Evolutionary conservation across 2,329 filamentous ascomycete species (phyloP).

Genomic region (Fusarium sp.): DNA sequence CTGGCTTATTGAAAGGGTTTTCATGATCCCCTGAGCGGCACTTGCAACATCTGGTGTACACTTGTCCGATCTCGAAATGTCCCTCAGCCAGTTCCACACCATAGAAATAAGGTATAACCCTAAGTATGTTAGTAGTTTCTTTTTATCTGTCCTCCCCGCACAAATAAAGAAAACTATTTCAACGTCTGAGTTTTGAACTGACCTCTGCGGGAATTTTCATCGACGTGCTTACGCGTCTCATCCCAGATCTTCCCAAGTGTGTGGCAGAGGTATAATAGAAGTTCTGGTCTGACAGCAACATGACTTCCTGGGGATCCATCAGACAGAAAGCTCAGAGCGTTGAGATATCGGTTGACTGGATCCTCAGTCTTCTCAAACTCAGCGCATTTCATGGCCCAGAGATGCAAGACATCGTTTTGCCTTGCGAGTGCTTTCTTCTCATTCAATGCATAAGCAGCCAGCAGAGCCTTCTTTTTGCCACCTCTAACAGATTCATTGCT

Average conservation of each 20-base stretch:
- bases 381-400: background rate
- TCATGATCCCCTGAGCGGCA: slow-evolving; percentile 17
- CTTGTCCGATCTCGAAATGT: slow-evolving; percentile 21
- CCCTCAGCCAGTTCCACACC: slow-evolving; percentile 37
- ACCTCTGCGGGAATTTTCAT: background rate
- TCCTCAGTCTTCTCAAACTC: background rate
- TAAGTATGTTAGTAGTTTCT: background rate
- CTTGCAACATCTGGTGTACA: slow-evolving; percentile 25
- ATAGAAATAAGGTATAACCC: slow-evolving; percentile 40
- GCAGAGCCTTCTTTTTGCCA: background rate
- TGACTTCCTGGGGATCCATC: background rate
- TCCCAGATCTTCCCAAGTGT: background rate
- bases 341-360: background rate
- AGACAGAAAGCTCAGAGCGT: slow-evolving; percentile 52
- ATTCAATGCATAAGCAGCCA: background rate
- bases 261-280: slow-evolving; percentile 4
- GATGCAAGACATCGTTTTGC: background rate
- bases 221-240: background rate
- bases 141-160: too few species aligned
- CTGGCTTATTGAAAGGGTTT: background rate
- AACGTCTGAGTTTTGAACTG: background rate
- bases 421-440: background rate
- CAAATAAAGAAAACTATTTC: background rate
- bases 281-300: background rate
- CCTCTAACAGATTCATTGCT: background rate